Evolutionary conservation across 176 grass and related monocot species (phyloP).

Genomic region (Oryza nivara): DNA sequence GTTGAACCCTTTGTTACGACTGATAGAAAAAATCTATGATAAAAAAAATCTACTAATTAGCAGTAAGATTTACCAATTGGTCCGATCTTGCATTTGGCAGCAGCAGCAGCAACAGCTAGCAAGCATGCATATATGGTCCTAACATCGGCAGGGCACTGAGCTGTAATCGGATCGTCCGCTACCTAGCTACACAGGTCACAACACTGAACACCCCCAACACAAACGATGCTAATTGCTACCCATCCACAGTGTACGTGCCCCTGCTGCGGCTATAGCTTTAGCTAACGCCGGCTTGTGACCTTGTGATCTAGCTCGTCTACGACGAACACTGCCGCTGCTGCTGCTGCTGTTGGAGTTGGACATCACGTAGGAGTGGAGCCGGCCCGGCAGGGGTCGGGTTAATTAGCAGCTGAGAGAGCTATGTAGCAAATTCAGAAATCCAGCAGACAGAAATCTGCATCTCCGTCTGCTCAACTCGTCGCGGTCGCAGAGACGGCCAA

Average conservation of each 20-base stretch:
- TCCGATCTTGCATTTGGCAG: neutral
- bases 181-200: neutral
- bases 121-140: neutral
- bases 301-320: neutral
- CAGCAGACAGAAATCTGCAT: no score
- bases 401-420: neutral
- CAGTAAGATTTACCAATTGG: neutral
- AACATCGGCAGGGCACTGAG: neutral
- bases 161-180: conserved; percentile 25
- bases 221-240: neutral
- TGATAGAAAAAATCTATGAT: neutral
- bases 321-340: neutral
- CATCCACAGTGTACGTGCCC: no score
- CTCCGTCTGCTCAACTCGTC: no score
- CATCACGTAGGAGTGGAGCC: neutral
- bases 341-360: neutral
- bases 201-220: no score
- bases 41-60: neutral
- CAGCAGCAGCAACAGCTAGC: neutral
- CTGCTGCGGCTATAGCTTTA: no score
- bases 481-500: neutral
- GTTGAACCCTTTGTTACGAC: neutral
- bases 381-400: neutral
- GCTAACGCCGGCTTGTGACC: neutral
- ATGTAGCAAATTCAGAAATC: neutral